Percentiles rank a stretch among this genome's conserved stretches.
phyloP scores from a whole-genome alignment of 2,329 filamentous ascomycete species.

The Penicillium sp. region DNA sequence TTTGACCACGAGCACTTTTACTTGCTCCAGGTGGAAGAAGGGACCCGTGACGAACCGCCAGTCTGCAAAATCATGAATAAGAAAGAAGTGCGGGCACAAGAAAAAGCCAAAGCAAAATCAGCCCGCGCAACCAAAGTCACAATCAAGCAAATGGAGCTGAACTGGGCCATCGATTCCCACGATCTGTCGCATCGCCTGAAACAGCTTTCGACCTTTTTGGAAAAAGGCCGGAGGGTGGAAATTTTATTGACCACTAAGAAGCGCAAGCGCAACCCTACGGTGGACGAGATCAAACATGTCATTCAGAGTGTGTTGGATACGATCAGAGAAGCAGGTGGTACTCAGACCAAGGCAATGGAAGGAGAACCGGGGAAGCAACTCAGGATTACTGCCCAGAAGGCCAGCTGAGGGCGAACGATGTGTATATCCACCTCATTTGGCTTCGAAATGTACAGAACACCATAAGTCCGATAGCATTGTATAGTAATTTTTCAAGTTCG shows the following conservation, averaged over 20 bases:
- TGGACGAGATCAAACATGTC: slow-evolving; percentile 59
- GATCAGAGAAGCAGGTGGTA: slow-evolving; percentile 42
- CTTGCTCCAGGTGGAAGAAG: slow-evolving; percentile 49
- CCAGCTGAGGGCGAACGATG: slow-evolving; percentile 7
- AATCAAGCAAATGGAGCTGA: slow-evolving; percentile 78
- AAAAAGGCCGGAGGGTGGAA: slow-evolving; percentile 71
- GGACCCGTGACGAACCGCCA: slow-evolving; percentile 43
- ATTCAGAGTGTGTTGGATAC: slow-evolving; percentile 51
- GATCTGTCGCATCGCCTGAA: slow-evolving; percentile 71
- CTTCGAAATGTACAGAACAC: not conserved
- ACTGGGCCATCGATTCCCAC: slow-evolving; percentile 76
- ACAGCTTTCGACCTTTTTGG: slow-evolving; percentile 65
- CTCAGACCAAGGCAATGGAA: slow-evolving; percentile 42
- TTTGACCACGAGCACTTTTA: slow-evolving; percentile 51
- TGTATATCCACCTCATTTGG: not conserved
- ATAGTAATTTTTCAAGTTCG: no score
- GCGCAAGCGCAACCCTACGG: slow-evolving; percentile 56
- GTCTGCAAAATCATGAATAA: slow-evolving; percentile 65
- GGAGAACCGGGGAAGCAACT: slow-evolving; percentile 41
- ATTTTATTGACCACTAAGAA: slow-evolving; percentile 66
- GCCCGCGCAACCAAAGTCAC: slow-evolving; percentile 41
- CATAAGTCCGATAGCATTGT: not conserved
- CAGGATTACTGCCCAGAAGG: slow-evolving; percentile 38
- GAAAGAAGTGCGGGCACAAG: slow-evolving; percentile 32
- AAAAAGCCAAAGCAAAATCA: slow-evolving; percentile 32